These are phyloP conservation scores for Candida germanica DNA, from an alignment of 805 yeast genomes.

Conservation along the genomic window DNA sequence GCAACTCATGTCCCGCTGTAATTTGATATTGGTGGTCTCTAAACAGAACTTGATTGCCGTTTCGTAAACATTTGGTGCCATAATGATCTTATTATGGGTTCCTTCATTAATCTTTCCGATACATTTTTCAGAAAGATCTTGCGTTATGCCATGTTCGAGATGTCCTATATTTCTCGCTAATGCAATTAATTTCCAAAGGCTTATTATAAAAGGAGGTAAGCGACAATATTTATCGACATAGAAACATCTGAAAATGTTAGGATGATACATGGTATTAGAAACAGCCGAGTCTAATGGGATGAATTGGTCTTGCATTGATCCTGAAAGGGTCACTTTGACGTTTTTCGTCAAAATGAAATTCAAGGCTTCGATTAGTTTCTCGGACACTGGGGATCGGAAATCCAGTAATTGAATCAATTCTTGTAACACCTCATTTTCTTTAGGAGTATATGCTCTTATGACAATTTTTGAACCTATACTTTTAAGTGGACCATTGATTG, in stretches of 20 bases:
- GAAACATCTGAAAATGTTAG: conserved; percentile 33
- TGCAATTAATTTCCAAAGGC: conserved; percentile 25
- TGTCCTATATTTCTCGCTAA: conserved; percentile 36
- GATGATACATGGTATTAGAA: conserved; percentile 28
- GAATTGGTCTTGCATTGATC: conserved; percentile 33
- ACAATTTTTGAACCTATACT: conserved; percentile 36
- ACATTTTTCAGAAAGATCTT: conserved; percentile 29
- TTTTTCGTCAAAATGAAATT: conserved; percentile 21
- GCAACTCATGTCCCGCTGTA: conserved; percentile 13
- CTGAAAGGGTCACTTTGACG: conserved; percentile 36
- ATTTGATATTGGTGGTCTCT: conserved; percentile 35
- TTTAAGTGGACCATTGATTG: conserved; percentile 27
- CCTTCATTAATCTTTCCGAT: conserved; percentile 21
- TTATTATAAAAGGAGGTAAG: conserved; percentile 26
- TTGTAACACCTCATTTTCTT: conserved; percentile 34
- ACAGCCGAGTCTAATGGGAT: conserved; percentile 35
- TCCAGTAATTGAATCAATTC: conserved; percentile 36
- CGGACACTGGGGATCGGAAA: conserved; percentile 16
- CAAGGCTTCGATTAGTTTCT: conserved; percentile 16
- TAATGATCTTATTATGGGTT: conserved; percentile 27
- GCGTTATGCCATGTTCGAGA: conserved; percentile 27
- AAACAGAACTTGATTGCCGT: conserved; percentile 29
- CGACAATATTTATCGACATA: conserved; percentile 16
- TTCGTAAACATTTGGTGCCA: conserved; percentile 23
- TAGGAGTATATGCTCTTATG: conserved; percentile 32